Evolutionary conservation across 352 stramenopile genomes (phyloP), one percentile per base, ranked within the genome.

Genomic region (Globisporangium cylindrosporum): DNA sequence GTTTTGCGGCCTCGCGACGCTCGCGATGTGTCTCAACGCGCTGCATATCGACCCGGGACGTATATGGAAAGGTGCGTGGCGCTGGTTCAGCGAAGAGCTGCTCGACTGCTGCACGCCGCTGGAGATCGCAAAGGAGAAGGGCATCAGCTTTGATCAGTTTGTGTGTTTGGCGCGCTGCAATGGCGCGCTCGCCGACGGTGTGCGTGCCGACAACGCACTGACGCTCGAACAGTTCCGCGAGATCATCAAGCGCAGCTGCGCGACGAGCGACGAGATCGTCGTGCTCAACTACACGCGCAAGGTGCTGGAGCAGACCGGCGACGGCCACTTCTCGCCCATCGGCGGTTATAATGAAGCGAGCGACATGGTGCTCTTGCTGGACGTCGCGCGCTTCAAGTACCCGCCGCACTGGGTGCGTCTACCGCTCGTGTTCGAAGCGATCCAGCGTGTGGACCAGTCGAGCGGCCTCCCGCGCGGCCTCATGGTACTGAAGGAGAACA

Each of bases 361-460:
- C 15, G 95, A 99, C 61, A 91, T 94, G 81, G 93, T 99, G 55
- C 78, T 99, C 24, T 86, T 99, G 43, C 79, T 99, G 63, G 97
- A 99, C 70, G 97, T 98, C 9, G 95, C 96, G 43, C 79, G 94
- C 27, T 98, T 98, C 83, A 98, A 98, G 78, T 99, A 99, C 75
- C 90, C 95, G 22, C 96, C 97, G 53, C 85, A 93, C 67, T 93
- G 86, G 86, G 80, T 93, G 32, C 78, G 79, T 48, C 73, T 93
- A 32, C 80, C 79, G 27, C 67, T 73, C 6, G 75, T 88, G 25
- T 81, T 79, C 29, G 71, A 88, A 49, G 67, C 83, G 29, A 87
- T 92, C 75, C 77, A 88, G 59, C 62, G 48, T 20, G 41, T 91
- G 27, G 79, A 88, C 25, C 27, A 55, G 55, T 79, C 81, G 25